Evolutionary conservation across 2,329 filamentous ascomycete species (phyloP).

Genomic region (Dactylonectria macrodidyma): DNA sequence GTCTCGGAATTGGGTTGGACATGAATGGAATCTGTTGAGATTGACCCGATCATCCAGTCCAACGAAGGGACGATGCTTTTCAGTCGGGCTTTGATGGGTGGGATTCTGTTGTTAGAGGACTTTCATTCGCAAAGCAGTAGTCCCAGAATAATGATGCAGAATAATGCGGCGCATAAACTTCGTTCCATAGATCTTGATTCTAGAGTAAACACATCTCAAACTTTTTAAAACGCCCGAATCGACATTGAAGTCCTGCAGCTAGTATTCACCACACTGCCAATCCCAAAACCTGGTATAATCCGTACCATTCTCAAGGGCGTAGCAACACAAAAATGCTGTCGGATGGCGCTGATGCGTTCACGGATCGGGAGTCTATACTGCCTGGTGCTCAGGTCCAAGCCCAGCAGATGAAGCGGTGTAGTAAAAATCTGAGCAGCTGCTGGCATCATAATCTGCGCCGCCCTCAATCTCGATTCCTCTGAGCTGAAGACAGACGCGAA

Average conservation of each 20-base stretch:
- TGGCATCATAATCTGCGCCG: constrained; percentile 43
- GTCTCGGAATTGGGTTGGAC: no score
- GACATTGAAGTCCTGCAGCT: constrained; percentile 42
- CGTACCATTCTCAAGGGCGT: constrained; percentile 44
- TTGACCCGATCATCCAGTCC: no score
- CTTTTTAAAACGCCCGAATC: constrained; percentile 27
- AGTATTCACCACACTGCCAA: constrained; percentile 45
- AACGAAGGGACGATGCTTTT: no score
- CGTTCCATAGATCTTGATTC: neutral
- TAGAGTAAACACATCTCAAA: neutral
- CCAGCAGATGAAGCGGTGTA: constrained; percentile 44
- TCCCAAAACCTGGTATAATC: constrained; percentile 41
- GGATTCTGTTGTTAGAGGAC: no score
- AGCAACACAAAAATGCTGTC: constrained; percentile 35
- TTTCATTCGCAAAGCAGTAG: no score
- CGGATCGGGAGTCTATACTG: constrained; percentile 35
- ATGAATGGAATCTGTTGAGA: no score
- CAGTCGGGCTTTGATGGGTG: no score
- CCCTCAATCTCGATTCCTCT: constrained; percentile 42
- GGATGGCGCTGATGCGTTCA: constrained; percentile 36
- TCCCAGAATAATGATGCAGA: no score
- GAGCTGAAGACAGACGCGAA: constrained; percentile 39
- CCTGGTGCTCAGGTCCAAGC: constrained; percentile 40
- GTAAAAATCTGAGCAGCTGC: constrained; percentile 43
- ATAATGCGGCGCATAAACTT: neutral